Base-by-base conservation (phyloP, 345 rosid species). In the Populus nigra region DNA sequence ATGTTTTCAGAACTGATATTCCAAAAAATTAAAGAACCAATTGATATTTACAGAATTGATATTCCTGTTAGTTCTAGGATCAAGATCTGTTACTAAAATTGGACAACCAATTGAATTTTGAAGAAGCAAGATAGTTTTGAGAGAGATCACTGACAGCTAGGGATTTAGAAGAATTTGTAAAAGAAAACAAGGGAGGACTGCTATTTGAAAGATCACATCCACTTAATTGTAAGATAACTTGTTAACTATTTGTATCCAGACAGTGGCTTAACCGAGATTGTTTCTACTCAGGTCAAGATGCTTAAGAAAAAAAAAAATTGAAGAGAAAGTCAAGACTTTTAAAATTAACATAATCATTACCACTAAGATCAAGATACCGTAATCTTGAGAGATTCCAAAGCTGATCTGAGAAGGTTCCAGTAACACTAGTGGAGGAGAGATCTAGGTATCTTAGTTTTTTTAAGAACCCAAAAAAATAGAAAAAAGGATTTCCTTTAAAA, bases 351-450 rank as follows among this genome's bases (percentile, higher is more conserved):
- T 15, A 22, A 74, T 35, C 2, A 7, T 72, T 71, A 0, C 7
- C 1, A 36, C 86, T 79, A 1, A 88, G 70, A 77, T 80, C 87
- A 76, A 88, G 89, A 35, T 18, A 70, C 69, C 77, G 84, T 75
- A 88, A 78, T 55, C 57, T 83, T 17, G 89, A 77, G 65, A 88
- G 80, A 5, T 85, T 87, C 38, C 87, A 85, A 67, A 87, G 80
- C 71, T 2, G 59, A 23, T 50, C 20, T 0, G 87, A 88, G n/a
- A 87, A 36, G 36, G 72, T 77, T 41, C 89, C 88, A 31, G 81
- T 68, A 29, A 90, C 78, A 23, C 75, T 69, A 1, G 79, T 73
- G 36, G 18, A 36, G 27, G 90, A 86, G 47, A 89, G 85, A 74
- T 86, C 80, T 38, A 89, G 82, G 63, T 83, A 78, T 45, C 72